Evolutionary conservation across 2,329 filamentous ascomycete species (phyloP), one percentile per base, ranked within the genome.

Genomic region (Chrysosporium keratinophilum): DNA sequence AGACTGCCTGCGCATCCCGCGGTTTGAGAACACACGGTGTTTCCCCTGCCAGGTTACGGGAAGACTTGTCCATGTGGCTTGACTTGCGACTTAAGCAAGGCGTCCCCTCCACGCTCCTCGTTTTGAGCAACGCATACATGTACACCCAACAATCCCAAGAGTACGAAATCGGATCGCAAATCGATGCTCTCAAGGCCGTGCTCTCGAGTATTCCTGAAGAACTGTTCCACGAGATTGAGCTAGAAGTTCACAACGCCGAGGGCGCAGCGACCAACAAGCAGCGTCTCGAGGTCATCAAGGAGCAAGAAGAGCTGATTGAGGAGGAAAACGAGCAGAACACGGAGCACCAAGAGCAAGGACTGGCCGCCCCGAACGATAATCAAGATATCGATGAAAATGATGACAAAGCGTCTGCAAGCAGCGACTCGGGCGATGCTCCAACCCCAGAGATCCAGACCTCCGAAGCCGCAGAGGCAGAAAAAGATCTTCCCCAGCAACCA

Each of bases 241-340:
- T 98, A 33, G 93, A 98, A 74, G 89, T 98, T 9, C 88, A 96
- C 78, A 95, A 85, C 57, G 90, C 91, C 47, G 93, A 98, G 74
- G 93, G 93, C 57, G 91, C 90, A 10, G 93, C 93, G 20, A 98
- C 93, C 60, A 98, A 98, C 81, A 96, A 94, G 79, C 93, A 97
- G 77, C 86, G 93, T 69, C 85, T 98, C 41, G 93, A 98, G 76
- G 93, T 98, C 14, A 80, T 98, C 67, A 94, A 89, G 79, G 93
- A 98, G 76, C 93, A 98, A 76, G 87, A 98, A 70, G 93, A 96
- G 69, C 82, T 98, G 58, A 98, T 98, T 55, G 85, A 95, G 59
- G 93, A 98, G 68, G 93, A 98, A 76, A 94, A 91, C 59, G 81
- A 93, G 75, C 91, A 98, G 74, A 87, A 87, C 64, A 80, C 89